Conservation (phyloP, 768 basidiomycete genomes). For the Dendrothele bispora region DNA sequence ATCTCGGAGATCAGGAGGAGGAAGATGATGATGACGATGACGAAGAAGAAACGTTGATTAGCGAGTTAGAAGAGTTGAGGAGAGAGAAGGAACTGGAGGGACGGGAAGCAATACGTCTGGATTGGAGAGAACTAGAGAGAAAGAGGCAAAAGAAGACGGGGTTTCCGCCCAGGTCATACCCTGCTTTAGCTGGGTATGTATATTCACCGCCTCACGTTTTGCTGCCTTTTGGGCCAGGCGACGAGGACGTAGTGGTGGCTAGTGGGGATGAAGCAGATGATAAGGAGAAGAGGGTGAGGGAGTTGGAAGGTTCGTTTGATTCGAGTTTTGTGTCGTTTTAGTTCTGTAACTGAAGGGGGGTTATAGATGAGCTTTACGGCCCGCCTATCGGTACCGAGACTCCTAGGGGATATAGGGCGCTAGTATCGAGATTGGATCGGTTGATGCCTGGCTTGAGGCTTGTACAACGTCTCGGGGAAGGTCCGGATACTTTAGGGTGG, state of each 20-base stretch:
- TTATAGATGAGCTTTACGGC: conserved; percentile 42
- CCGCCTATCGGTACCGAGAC: conserved; percentile 41
- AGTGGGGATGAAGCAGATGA: background rate
- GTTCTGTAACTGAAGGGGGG: conserved; percentile 4
- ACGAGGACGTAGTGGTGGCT: background rate
- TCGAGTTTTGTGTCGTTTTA: background rate
- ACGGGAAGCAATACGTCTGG: no score
- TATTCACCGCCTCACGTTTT: background rate
- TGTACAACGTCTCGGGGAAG: conserved; percentile 36
- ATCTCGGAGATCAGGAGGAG: background rate
- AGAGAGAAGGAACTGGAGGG: no score
- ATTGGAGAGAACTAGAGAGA: no score
- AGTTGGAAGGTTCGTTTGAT: conserved; percentile 1
- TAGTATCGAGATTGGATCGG: conserved; percentile 39
- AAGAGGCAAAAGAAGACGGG: no score
- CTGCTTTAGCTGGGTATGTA: background rate
- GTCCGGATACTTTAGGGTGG: conserved; percentile 13
- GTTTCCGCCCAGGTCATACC: background rate
- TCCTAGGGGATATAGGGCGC: conserved; percentile 31
- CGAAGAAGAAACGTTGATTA: no score
- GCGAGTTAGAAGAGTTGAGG: no score
- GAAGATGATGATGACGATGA: background rate
- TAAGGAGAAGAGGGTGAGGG: background rate
- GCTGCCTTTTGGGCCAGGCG: background rate
- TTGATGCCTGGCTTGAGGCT: conserved; percentile 51